Base-by-base conservation (phyloP, 176 grass and related monocot species). In the Tillandsia leiboldiana region DNA sequence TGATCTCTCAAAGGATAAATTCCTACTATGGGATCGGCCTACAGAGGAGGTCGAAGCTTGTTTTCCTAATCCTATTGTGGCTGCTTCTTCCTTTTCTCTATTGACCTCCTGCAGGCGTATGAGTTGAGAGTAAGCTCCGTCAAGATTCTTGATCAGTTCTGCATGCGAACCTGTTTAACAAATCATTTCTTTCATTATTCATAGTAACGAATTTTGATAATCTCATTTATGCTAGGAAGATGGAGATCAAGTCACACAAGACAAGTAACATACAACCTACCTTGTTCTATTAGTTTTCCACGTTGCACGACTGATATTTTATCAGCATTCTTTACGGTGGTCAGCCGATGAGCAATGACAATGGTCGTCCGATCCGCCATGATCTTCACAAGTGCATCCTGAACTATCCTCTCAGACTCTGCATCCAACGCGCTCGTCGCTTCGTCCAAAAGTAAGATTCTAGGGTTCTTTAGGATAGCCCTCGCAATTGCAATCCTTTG, bases 401-500 rank as follows among this genome's bases (percentile, higher is more conserved):
- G 90, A 70, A 94, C 90, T 64, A 82, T 50, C 48, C 65, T 73
- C 70, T 94, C 86, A 29, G 90, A 94, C 51, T 89, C 90, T 9
- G 81, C 86, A 74, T 94, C 90, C 24, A 93, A 79, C 62, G 90
- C 90, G 33, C 90, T 93, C 64, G 85, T 86, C 27, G 90, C 90
- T 83, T 93, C 90, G 65, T 89, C 86, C 56, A 86, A 83, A 65
- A 93, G 77, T 65, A 93, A 64, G 74, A 94, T 89, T 29, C 65
- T 89, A 2, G 83, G 90, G 63, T 94, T 80, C 72, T 94, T 94
- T 53, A 94, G 61, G 66, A 94, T 89, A 58, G 83, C 86, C 77
- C 90, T 89, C 73, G 90, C 86, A 68, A 94, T 89, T 68, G 83
- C 83, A 73, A 93, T 88, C 42, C 86, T 83, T 68, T 93, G 90